Evolutionary conservation across 2,329 filamentous ascomycete species (phyloP).

Genomic region (Colletotrichum tamarilloi): DNA sequence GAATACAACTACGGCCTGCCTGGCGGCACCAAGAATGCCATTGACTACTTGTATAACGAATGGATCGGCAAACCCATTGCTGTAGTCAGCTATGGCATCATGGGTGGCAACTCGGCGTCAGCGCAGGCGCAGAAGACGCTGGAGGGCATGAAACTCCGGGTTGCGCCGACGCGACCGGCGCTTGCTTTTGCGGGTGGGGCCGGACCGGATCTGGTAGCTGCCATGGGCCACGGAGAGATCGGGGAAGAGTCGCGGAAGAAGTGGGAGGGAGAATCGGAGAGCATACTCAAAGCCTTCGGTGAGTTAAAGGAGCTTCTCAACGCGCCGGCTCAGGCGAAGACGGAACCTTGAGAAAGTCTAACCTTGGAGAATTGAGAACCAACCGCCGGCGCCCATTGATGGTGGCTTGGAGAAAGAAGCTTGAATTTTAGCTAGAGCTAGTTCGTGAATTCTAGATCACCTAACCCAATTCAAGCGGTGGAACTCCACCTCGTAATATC

Average conservation of each 20-base stretch:
- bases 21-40: conserved; percentile 68
- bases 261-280: conserved; percentile 38
- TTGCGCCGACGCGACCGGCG: conserved; percentile 45
- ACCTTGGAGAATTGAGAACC: background rate
- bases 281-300: conserved; percentile 39
- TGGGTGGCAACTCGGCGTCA: conserved; percentile 49
- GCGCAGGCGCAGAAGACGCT: conserved; percentile 40
- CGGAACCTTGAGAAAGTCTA: background rate
- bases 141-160: conserved; percentile 43
- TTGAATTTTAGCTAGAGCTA: background rate
- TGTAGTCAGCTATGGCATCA: conserved; percentile 65
- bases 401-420: background rate
- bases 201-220: conserved; percentile 36
- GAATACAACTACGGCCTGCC: conserved; percentile 69
- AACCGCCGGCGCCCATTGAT: too few species aligned
- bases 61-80: conserved; percentile 65
- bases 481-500: conserved; percentile 19
- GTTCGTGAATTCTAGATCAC: background rate
- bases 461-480: background rate
- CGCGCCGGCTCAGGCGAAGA: background rate
- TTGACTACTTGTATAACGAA: conserved; percentile 70
- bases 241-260: conserved; percentile 37
- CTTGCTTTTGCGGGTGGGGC: conserved; percentile 42
- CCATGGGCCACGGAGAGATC: conserved; percentile 40
- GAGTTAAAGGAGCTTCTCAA: conserved; percentile 42